Percentiles rank a stretch among this genome's conserved stretches.
Conservation (phyloP, 768 basidiomycete genomes). For the Collybiopsis luxurians region DNA sequence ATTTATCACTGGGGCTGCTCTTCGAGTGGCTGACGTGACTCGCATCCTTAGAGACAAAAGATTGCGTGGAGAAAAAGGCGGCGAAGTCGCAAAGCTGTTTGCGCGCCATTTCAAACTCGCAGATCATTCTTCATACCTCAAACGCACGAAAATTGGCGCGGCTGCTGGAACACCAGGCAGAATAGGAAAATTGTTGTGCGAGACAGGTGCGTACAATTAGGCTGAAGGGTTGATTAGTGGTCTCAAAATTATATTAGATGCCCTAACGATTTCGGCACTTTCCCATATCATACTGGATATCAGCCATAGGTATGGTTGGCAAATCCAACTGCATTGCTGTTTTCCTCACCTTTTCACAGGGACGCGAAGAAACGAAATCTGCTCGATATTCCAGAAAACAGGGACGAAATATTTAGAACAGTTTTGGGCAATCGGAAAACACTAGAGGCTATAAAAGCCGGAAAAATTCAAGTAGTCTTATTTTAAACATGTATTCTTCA, state of each 20-base stretch:
- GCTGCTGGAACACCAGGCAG: slow-evolving; percentile 93
- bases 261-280: slow-evolving; percentile 67
- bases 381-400: slow-evolving; percentile 80
- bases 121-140: slow-evolving; percentile 83
- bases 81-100: slow-evolving; percentile 93
- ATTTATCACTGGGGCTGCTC: slow-evolving; percentile 83
- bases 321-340: too few relatives aligned
- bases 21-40: slow-evolving; percentile 88
- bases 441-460: slow-evolving; percentile 60
- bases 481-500: slow-evolving; percentile 42
- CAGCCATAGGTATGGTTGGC: too few relatives aligned
- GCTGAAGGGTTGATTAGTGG: neutral
- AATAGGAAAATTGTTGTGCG: slow-evolving; percentile 79
- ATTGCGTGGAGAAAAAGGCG: slow-evolving; percentile 77
- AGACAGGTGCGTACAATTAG: slow-evolving; percentile 52
- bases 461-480: slow-evolving; percentile 77
- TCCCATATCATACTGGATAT: slow-evolving; percentile 84
- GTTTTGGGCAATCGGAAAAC: slow-evolving; percentile 65
- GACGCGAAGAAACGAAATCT: slow-evolving; percentile 77
- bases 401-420: slow-evolving; percentile 76
- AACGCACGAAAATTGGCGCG: slow-evolving; percentile 80
- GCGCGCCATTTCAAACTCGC: slow-evolving; percentile 91
- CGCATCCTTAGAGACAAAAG: slow-evolving; percentile 66
- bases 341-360: slow-evolving; percentile 39
- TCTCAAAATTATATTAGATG: slow-evolving; percentile 44